Conservation (phyloP, 345 rosid genomes). For the Carallia brachiata region DNA sequence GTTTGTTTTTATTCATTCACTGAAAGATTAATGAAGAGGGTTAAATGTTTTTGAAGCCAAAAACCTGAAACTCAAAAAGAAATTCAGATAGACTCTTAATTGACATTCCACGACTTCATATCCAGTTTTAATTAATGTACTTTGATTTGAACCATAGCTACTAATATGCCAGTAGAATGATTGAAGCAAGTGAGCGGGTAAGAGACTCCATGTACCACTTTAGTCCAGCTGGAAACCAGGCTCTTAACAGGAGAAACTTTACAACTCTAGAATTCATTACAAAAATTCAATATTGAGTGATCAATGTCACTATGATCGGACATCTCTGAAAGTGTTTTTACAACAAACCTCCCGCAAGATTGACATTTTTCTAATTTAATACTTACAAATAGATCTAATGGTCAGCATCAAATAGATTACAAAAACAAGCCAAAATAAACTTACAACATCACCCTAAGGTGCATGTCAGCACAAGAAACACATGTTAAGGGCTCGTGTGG, state of each 20-base stretch:
- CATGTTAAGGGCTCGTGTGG: slow-evolving; percentile 39
- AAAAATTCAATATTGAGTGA: slow-evolving; percentile 10
- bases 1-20: too few species aligned
- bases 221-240: too few species aligned
- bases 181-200: too few species aligned
- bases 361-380: slow-evolving; percentile 15
- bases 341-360: slow-evolving; percentile 7
- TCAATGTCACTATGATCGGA: background rate
- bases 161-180: too few species aligned
- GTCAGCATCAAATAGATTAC: slow-evolving; percentile 22
- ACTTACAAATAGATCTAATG: slow-evolving; percentile 26
- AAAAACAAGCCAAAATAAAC: slow-evolving; percentile 11
- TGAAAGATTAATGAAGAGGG: too few species aligned
- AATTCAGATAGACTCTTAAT: too few species aligned
- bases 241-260: background rate
- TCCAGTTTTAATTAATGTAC: too few species aligned
- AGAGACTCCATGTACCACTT: background rate
- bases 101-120: too few species aligned
- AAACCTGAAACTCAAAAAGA: too few species aligned
- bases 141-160: too few species aligned
- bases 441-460: slow-evolving; percentile 22
- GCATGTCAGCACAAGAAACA: slow-evolving; percentile 48
- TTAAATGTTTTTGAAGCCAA: too few species aligned
- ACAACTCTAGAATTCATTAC: slow-evolving; percentile 6
- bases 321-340: slow-evolving; percentile 4